Evolutionary conservation across 257 asterid species (phyloP).

Genomic region (Catharanthus roseus): DNA sequence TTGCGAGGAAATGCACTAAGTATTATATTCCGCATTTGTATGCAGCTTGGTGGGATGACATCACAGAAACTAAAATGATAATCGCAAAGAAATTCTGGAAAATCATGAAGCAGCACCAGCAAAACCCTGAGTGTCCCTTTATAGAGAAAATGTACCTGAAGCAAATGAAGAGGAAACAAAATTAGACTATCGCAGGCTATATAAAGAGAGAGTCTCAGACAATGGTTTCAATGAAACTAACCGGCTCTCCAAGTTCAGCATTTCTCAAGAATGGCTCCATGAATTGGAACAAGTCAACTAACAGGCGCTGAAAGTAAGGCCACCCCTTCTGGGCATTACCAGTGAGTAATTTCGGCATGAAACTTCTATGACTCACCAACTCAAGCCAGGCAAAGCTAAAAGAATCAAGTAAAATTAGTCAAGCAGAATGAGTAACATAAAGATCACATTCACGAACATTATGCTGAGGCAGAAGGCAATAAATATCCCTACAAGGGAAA

Average conservation of each 20-base stretch:
- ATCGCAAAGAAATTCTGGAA: constrained; percentile 96
- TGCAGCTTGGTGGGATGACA: constrained; percentile 96
- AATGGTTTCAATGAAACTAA: constrained; percentile 23
- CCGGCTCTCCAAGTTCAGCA: constrained; percentile 92
- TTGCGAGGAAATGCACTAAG: constrained; percentile 98
- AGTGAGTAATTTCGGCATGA: constrained; percentile 94
- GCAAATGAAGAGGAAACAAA: constrained; percentile 2
- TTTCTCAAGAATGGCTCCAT: constrained; percentile 97
- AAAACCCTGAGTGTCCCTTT: constrained; percentile 92
- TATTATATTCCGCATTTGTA: constrained; percentile 91
- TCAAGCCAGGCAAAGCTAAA: constrained; percentile 98
- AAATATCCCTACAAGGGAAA: background rate
- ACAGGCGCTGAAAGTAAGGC: constrained; percentile 82
- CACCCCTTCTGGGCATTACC: constrained; percentile 92
- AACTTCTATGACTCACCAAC: constrained; percentile 88
- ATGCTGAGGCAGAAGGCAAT: no score
- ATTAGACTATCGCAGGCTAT: background rate
- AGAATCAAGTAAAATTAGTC: constrained; percentile 30
- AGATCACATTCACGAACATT: background rate
- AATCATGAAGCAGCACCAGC: constrained; percentile 96
- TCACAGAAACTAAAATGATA: constrained; percentile 99
- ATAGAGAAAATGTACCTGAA: constrained; percentile 76
- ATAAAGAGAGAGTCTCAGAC: constrained; percentile 8
- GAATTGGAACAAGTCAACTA: constrained; percentile 85
- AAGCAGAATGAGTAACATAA: background rate